phyloP scores from a whole-genome alignment of 2,329 filamentous ascomycete species.

The Arthrobotrys iridis region DNA sequence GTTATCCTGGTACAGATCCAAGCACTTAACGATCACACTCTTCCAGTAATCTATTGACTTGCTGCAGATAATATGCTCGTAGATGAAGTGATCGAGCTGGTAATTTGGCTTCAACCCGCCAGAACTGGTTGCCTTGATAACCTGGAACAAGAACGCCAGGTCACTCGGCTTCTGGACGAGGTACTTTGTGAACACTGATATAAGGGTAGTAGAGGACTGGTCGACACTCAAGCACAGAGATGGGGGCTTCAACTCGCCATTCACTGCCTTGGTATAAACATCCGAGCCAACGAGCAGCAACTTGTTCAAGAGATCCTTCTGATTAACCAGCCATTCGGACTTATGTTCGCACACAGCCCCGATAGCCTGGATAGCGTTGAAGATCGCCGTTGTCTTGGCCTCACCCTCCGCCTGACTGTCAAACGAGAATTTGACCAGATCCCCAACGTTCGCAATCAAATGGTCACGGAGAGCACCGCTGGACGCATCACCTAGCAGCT shows the following conservation, averaged over 20 bases:
- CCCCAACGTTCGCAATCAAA: conserved; percentile 77
- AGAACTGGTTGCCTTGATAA: conserved; percentile 80
- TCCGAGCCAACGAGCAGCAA: conserved; percentile 76
- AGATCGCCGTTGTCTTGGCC: conserved; percentile 73
- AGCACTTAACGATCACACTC: conserved; percentile 80
- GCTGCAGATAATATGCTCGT: conserved; percentile 81
- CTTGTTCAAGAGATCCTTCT: conserved; percentile 71
- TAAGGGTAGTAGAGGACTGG: conserved; percentile 87
- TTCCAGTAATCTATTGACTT: conserved; percentile 88
- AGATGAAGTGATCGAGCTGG: conserved; percentile 82
- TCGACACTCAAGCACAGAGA: conserved; percentile 79
- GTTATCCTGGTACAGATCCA: conserved; percentile 85
- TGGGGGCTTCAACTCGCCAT: conserved; percentile 72
- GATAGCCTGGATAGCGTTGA: conserved; percentile 88
- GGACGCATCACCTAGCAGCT: conserved; percentile 77
- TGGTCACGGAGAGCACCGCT: conserved; percentile 79
- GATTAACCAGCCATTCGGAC: conserved; percentile 72
- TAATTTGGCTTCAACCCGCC: conserved; percentile 83
- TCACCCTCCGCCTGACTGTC: conserved; percentile 73
- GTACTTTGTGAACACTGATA: conserved; percentile 83
- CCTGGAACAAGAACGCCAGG: conserved; percentile 81
- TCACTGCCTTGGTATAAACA: conserved; percentile 77
- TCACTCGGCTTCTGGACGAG: conserved; percentile 78
- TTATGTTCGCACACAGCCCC: conserved; percentile 78
- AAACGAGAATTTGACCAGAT: conserved; percentile 72